These are phyloP conservation scores for Pleurotus tuber-regium DNA, from an alignment of 768 basidiomycete species.

Conservation along the genomic window DNA sequence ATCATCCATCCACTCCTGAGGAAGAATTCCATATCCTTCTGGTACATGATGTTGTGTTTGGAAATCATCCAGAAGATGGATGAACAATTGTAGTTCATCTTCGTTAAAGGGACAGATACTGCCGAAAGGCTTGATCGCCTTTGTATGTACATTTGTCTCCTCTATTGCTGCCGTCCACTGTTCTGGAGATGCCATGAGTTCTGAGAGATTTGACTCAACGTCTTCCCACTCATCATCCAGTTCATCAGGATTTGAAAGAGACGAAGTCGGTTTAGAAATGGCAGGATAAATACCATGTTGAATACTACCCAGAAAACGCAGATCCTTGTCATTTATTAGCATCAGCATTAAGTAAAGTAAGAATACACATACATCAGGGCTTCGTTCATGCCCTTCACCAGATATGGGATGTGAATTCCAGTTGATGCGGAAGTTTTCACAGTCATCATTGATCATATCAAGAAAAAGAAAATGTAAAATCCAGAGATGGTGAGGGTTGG, in stretches of 20 bases:
- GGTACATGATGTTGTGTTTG: constrained; percentile 5
- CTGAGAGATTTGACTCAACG: not conserved
- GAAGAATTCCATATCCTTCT: constrained; percentile 12
- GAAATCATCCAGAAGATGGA: not conserved
- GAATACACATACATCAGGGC: constrained; percentile 1
- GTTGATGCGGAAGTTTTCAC: constrained; percentile 20
- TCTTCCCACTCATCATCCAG: not conserved
- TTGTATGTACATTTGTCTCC: not conserved
- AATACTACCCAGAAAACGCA: constrained; percentile 5
- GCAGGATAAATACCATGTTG: constrained; percentile 5
- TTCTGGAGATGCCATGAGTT: not conserved
- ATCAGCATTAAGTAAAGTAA: not conserved
- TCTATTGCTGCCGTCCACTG: not conserved
- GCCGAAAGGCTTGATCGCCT: not conserved
- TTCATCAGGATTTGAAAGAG: not conserved
- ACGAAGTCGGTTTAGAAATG: not conserved
- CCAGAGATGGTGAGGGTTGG: constrained; percentile 32
- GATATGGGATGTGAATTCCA: constrained; percentile 31
- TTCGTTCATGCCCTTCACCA: constrained; percentile 13
- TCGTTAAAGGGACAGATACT: constrained; percentile 10
- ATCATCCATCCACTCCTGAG: constrained; percentile 15
- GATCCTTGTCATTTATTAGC: constrained; percentile 6
- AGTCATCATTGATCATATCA: constrained; percentile 24
- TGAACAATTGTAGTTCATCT: not conserved
- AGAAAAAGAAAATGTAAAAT: constrained; percentile 35